Evolutionary conservation across 2,329 filamentous ascomycete species (phyloP).

Genomic region (Chaetothyriales sp.): DNA sequence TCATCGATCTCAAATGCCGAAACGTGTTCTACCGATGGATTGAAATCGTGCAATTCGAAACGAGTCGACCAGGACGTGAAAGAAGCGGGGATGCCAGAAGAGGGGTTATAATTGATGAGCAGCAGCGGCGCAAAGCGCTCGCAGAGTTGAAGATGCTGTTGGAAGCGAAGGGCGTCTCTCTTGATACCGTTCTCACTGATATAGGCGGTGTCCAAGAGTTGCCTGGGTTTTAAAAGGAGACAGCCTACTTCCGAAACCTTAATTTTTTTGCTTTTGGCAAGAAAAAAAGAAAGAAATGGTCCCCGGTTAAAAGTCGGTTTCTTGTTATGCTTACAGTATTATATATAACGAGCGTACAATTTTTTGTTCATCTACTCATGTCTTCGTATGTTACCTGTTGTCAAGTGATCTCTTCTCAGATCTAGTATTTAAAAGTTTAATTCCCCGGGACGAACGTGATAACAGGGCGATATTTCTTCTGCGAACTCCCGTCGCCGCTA

Average conservation of each 20-base stretch:
- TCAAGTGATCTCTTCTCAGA: no score
- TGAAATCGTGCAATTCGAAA: slow-evolving; percentile 80
- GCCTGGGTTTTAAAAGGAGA: slow-evolving; percentile 31
- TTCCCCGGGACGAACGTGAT: no score
- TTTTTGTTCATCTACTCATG: no score
- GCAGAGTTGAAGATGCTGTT: slow-evolving; percentile 65
- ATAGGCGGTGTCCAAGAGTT: slow-evolving; percentile 49
- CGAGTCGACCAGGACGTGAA: slow-evolving; percentile 64
- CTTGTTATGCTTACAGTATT: no score
- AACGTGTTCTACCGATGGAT: slow-evolving; percentile 85
- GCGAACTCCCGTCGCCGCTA: no score
- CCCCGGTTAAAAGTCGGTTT: no score
- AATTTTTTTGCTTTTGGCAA: no score
- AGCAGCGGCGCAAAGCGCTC: slow-evolving; percentile 38
- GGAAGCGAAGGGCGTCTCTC: slow-evolving; percentile 60
- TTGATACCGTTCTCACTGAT: slow-evolving; percentile 64
- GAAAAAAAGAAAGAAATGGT: not conserved
- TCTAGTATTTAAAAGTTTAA: no score
- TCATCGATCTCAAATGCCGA: slow-evolving; percentile 68
- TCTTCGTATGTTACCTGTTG: no score
- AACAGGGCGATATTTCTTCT: no score
- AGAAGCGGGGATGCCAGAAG: slow-evolving; percentile 51
- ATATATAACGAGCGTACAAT: no score
- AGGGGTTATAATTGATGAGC: slow-evolving; percentile 24
- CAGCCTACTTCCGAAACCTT: no score